Conservation (phyloP, 345 rosid genomes). For the Gossypium raimondii region DNA sequence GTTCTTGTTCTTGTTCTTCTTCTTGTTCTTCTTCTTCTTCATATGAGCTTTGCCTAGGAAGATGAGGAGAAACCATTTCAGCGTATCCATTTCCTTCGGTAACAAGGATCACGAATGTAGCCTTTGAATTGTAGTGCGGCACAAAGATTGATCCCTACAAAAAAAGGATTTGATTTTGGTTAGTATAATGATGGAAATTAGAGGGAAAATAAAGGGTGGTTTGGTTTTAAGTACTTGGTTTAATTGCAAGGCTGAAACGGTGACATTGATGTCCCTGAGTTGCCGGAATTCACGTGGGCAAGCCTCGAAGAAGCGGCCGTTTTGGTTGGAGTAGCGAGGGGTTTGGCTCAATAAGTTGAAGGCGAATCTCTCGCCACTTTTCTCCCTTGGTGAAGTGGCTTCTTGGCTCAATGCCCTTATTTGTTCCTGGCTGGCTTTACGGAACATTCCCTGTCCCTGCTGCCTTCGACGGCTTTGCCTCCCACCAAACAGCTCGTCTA, state of each 20-base stretch:
- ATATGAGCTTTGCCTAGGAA: neutral
- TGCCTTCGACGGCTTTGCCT: neutral
- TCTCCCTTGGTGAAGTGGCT: neutral
- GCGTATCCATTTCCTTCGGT: neutral
- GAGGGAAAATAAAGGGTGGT: neutral
- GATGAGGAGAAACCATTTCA: conserved; percentile 14
- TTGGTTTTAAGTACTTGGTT: neutral
- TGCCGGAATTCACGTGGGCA: neutral
- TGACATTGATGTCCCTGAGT: neutral
- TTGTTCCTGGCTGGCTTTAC: conserved; percentile 4
- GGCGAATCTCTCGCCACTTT: neutral
- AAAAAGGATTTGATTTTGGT: neutral
- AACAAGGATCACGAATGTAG: neutral
- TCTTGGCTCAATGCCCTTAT: neutral
- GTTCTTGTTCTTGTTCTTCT: neutral
- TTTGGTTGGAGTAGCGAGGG: conserved; percentile 13
- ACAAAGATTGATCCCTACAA: conserved; percentile 13
- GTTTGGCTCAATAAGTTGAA: neutral
- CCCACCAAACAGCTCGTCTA: neutral
- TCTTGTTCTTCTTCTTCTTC: neutral
- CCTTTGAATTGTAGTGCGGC: conserved; percentile 9
- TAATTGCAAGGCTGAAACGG: neutral
- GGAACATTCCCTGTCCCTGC: neutral
- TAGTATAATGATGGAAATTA: neutral
- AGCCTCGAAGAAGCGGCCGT: conserved; percentile 8